These are phyloP conservation scores for Trichoderma parareesei DNA, from an alignment of 495 filamentous ascomycete genomes.

Conservation along the genomic window DNA sequence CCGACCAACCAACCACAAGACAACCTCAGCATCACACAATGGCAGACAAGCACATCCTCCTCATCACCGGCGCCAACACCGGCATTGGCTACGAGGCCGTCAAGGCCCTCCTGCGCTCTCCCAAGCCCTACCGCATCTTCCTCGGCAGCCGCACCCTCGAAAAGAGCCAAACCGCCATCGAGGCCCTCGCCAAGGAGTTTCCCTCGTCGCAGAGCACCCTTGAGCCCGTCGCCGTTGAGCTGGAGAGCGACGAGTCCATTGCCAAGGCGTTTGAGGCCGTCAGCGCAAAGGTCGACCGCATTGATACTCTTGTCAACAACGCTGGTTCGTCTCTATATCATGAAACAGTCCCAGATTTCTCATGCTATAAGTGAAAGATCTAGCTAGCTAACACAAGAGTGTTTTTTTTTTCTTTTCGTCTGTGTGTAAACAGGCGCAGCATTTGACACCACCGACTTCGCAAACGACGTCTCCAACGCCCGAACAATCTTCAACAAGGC, in stretches of 20 bases:
- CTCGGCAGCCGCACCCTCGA: slow-evolving; percentile 23
- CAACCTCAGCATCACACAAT: background rate
- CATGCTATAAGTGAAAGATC: background rate
- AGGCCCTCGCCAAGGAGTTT: background rate
- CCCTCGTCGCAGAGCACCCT: background rate
- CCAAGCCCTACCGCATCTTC: slow-evolving; percentile 30
- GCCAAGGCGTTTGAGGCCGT: slow-evolving; percentile 30
- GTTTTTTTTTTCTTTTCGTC: too few species aligned
- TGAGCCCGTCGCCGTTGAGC: slow-evolving; percentile 31
- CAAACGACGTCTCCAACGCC: background rate
- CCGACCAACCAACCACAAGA: background rate
- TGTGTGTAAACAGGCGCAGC: background rate
- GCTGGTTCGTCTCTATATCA: slow-evolving; percentile 21
- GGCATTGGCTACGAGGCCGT: slow-evolving; percentile 39
- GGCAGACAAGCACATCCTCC: slow-evolving; percentile 24
- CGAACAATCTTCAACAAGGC: slow-evolving; percentile 7
- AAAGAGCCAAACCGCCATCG: slow-evolving; percentile 13
- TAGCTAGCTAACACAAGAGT: background rate
- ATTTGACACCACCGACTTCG: background rate
- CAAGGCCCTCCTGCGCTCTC: slow-evolving; percentile 27
- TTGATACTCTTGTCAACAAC: slow-evolving; percentile 50
- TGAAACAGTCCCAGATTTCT: background rate
- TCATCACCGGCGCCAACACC: slow-evolving; percentile 44
- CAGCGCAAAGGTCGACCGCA: slow-evolving; percentile 27
- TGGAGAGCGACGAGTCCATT: slow-evolving; percentile 46